phyloP scores from a whole-genome alignment of 164 flowering plant genomes.

The Magnolia kwangsiensis region DNA sequence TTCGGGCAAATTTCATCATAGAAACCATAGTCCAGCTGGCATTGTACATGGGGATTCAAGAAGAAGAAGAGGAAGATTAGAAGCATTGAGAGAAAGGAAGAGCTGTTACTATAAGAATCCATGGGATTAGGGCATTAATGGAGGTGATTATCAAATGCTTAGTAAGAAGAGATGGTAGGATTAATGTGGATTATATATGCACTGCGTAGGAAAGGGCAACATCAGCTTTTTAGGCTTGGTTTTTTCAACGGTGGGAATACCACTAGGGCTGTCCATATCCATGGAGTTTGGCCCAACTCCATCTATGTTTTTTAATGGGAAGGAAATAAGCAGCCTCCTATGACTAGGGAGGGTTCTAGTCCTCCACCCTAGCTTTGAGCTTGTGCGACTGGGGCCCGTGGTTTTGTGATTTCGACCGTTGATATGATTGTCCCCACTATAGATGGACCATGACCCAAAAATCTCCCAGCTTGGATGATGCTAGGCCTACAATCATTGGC shows the following conservation, averaged over 20 bases:
- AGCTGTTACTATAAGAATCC: neutral
- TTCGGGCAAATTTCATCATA: slow-evolving; percentile 58
- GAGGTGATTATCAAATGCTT: neutral
- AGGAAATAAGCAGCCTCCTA: neutral
- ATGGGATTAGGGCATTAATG: slow-evolving; percentile 3
- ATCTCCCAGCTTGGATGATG: too few species aligned
- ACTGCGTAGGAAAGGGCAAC: neutral
- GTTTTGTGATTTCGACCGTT: too few species aligned
- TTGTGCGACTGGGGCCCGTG: too few species aligned
- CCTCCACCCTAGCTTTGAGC: too few species aligned
- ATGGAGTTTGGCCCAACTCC: neutral
- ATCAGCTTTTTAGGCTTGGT: neutral
- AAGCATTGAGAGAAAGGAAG: slow-evolving; percentile 3
- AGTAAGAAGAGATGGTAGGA: neutral
- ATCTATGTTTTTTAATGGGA: neutral
- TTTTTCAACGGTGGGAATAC: slow-evolving; percentile 30
- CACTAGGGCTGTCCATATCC: slow-evolving; percentile 13
- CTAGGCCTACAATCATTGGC: too few species aligned
- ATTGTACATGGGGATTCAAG: slow-evolving; percentile 21
- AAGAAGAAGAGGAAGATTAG: slow-evolving; percentile 27
- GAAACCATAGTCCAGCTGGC: slow-evolving; percentile 48
- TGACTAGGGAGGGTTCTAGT: neutral
- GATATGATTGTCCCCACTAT: too few species aligned
- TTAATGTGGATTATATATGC: slow-evolving; percentile 29
- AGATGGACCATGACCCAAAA: too few species aligned